phyloP scores from a whole-genome alignment of 352 stramenopile species.

The Phytophthora constricta region DNA sequence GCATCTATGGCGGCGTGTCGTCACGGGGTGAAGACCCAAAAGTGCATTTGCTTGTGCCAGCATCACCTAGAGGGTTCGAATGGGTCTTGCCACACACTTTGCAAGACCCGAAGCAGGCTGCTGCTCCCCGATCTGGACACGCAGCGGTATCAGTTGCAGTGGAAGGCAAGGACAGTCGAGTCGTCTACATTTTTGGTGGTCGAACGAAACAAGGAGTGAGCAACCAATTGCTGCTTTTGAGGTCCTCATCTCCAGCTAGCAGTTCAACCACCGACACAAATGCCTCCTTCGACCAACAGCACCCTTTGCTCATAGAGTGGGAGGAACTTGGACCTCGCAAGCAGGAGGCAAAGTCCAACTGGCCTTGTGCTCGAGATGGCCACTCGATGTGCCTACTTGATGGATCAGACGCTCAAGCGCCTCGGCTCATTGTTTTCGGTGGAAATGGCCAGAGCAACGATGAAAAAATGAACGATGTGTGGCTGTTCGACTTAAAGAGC shows the following conservation, averaged over 20 bases:
- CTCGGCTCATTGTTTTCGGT: constrained; percentile 61
- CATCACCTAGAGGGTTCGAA: constrained; percentile 18
- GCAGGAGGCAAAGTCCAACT: neutral
- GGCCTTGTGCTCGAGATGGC: constrained; percentile 60
- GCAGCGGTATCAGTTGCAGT: constrained; percentile 39
- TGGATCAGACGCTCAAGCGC: neutral
- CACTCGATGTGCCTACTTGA: constrained; percentile 60
- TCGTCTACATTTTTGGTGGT: constrained; percentile 63
- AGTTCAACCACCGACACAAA: neutral
- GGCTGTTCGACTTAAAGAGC: constrained; percentile 55
- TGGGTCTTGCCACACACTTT: constrained; percentile 37
- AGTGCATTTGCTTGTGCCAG: constrained; percentile 44
- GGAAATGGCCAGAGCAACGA: constrained; percentile 76
- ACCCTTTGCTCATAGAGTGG: too few species aligned
- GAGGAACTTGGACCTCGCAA: constrained; percentile 15
- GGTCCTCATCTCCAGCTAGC: constrained; percentile 2
- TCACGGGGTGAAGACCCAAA: constrained; percentile 56
- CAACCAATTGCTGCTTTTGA: constrained; percentile 49
- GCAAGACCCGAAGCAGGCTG: constrained; percentile 21
- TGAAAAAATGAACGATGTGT: constrained; percentile 76
- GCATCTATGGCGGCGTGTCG: constrained; percentile 70
- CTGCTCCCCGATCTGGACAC: constrained; percentile 59
- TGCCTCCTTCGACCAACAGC: too few species aligned
- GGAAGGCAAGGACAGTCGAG: constrained; percentile 1
- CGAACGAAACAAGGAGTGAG: constrained; percentile 69